These are phyloP conservation scores for Yamadazyma sp. DNA, from an alignment of 1,139 yeast genomes.

Conservation along the genomic window DNA sequence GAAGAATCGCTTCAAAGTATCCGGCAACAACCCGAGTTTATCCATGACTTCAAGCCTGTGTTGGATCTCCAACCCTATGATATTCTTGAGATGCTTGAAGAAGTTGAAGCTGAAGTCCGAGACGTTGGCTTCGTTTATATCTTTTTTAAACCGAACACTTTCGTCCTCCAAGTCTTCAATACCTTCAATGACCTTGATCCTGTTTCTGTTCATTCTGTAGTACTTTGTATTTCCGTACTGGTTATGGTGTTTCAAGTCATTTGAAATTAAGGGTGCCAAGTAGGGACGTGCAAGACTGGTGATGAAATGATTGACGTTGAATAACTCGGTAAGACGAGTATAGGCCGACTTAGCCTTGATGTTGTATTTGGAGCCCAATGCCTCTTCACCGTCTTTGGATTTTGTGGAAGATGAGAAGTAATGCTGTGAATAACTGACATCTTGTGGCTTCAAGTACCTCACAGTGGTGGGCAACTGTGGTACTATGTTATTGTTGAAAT, in stretches of 20 bases:
- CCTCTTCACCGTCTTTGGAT: slow-evolving; percentile 14
- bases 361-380: slow-evolving; percentile 19
- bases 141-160: slow-evolving; percentile 16
- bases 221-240: slow-evolving; percentile 37
- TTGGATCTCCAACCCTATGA: slow-evolving; percentile 63
- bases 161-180: slow-evolving; percentile 10
- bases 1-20: slow-evolving; percentile 69
- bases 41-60: slow-evolving; percentile 83
- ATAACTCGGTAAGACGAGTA: slow-evolving; percentile 83
- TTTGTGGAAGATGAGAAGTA: slow-evolving; percentile 27
- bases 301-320: slow-evolving; percentile 89
- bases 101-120: slow-evolving; percentile 33
- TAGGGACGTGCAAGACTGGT: slow-evolving; percentile 92
- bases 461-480: slow-evolving; percentile 37
- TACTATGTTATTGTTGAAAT: slow-evolving; percentile 58
- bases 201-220: slow-evolving; percentile 9
- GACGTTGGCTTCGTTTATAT: slow-evolving; percentile 24
- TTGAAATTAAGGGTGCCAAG: slow-evolving; percentile 81
- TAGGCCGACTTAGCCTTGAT: slow-evolving; percentile 61
- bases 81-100: slow-evolving; percentile 34
- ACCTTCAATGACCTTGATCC: slow-evolving; percentile 6
- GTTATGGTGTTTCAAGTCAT: slow-evolving; percentile 69
- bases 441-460: slow-evolving; percentile 45
- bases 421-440: slow-evolving; percentile 45
- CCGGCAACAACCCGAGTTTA: slow-evolving; percentile 72